Evolutionary conservation across 805 yeast species (phyloP).

Genomic region (Yarrowia keelungensis): DNA sequence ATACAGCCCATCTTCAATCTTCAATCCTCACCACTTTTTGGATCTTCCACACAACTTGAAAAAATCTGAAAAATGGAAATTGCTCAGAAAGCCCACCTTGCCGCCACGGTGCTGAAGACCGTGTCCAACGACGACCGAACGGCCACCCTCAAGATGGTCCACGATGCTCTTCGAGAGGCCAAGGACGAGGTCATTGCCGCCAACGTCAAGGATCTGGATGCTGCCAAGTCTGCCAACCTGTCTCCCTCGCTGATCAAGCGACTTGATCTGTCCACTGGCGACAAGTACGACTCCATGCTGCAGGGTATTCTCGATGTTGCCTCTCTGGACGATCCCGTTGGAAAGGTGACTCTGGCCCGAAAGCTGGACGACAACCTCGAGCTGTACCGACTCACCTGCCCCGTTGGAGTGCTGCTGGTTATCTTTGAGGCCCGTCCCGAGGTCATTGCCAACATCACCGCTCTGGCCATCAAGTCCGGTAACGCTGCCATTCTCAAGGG

Average conservation of each 20-base stretch:
- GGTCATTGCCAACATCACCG: conserved; percentile 96
- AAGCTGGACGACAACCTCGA: conserved; percentile 89
- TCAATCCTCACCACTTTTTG: conserved; percentile 14
- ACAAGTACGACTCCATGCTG: conserved; percentile 90
- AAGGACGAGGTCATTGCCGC: conserved; percentile 73
- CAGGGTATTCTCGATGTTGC: conserved; percentile 95
- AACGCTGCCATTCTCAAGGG: conserved; percentile 97
- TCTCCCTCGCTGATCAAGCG: conserved; percentile 80
- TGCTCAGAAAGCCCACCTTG: conserved; percentile 80
- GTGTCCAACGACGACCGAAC: conserved; percentile 76
- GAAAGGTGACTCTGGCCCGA: conserved; percentile 82
- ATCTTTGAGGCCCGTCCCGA: conserved; percentile 98
- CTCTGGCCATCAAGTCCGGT: conserved; percentile 94
- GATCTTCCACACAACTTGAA: neutral
- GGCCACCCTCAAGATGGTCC: conserved; percentile 71
- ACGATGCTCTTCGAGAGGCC: conserved; percentile 66
- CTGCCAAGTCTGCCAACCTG: conserved; percentile 67
- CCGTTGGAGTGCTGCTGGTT: conserved; percentile 90
- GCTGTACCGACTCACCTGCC: conserved; percentile 83
- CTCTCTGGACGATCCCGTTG: conserved; percentile 86
- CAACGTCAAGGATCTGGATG: conserved; percentile 74
- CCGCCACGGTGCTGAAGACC: conserved; percentile 84
- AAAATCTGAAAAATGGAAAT: conserved; percentile 51
- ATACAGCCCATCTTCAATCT: conserved; percentile 4
- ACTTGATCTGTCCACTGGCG: conserved; percentile 79